Base-by-base conservation (phyloP, 495 filamentous ascomycete species). In the Hypomontagnella submonticulosa region DNA sequence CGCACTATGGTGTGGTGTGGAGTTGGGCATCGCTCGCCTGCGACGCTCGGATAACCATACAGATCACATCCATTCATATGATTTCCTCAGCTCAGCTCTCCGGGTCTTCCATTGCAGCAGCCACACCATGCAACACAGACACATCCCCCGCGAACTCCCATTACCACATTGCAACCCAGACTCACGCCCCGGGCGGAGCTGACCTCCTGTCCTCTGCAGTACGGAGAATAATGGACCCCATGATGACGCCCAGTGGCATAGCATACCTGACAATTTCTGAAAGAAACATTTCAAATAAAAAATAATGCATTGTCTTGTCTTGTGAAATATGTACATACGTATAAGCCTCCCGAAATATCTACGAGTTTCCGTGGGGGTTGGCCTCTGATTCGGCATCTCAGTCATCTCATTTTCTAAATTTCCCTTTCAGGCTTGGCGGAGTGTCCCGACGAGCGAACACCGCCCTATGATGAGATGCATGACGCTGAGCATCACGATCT, bases 281-380 rank as follows among this genome's bases (percentile, higher is more conserved):
- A 54, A 23, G 12, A n/a, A 63, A 55, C 7, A 19, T 49, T 43
- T 46, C 13, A 52, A 57, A 40, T 11, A 12, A 16, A 49, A 58
- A 64, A 61, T 11, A 64, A 48, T 43, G 33, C 38, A 52, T 52
- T 46, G 23, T 33, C 42, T 60, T 18, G 23, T 27, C 6, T 6
- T 27, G 6, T 32, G 30, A 50, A 50, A 34, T 19, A 37, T 2
- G 20, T 20, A n/a, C n/a, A n/a, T n/a, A n/a, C n/a, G n/a, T n/a
- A n/a, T n/a, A n/a, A n/a, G n/a, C 23, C 19, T 40, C 16, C 66
- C 66, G 66, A 69, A 64, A 37, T 63, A 64, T 60, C 66, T 34
- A 61, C 66, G 66, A 64, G 44, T 13, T 64, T 69, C 56, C 66
- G 56, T 57, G 60, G 66, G 60, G 63, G 55, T 30, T 30, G 23